Base-by-base conservation (phyloP, 2,329 filamentous ascomycete genomes). In the Colletotrichum musae region DNA sequence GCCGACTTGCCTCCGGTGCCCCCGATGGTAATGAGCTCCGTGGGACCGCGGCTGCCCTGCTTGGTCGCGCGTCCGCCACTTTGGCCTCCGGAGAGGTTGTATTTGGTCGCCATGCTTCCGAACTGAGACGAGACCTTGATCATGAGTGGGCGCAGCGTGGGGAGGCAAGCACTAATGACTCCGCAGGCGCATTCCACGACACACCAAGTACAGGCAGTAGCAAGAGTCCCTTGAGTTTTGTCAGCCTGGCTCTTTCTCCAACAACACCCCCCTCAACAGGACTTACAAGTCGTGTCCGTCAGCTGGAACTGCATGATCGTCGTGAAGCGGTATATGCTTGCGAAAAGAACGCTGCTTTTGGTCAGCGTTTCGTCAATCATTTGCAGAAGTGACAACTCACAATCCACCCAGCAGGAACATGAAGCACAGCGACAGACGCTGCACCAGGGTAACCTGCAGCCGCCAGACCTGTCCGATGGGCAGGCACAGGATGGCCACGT, bases 151-250 rank as follows among this genome's bases (percentile, higher is more conserved):
- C 82, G 81, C 28, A 84, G 76, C 0, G 82, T 82, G 5, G 82
- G 82, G 0, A 82, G 80, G 64, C 82, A 84, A 2, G 80, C 81
- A 21, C 80, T 79, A 67, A 84, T 82, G 36, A 83, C 77, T 59
- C 79, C 82, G 52, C 75, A 74, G 2, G 76, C 72, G 13, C 68
- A 69, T 52, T 81, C 80, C 32, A 80, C 73, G 1, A 79, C 68
- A 68, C 77, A 77, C 79, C 79, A 81, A 6, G 74, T 77, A 58
- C 72, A 74, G 2, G 77, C 68, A 12, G 72, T 73, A 15, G 75
- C 77, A 3, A 80, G 72, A 2, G 77, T 78, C 57, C 71, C 74
- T 75, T 75, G 24, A 63, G 15, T 18, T 39, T 43, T 16, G 32
- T 51, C 36, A 47, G 28, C 12, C 3, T 2, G 3, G 3, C 18